phyloP scores from a whole-genome alignment of 2,329 filamentous ascomycete genomes.

The Madurella fahalii region DNA sequence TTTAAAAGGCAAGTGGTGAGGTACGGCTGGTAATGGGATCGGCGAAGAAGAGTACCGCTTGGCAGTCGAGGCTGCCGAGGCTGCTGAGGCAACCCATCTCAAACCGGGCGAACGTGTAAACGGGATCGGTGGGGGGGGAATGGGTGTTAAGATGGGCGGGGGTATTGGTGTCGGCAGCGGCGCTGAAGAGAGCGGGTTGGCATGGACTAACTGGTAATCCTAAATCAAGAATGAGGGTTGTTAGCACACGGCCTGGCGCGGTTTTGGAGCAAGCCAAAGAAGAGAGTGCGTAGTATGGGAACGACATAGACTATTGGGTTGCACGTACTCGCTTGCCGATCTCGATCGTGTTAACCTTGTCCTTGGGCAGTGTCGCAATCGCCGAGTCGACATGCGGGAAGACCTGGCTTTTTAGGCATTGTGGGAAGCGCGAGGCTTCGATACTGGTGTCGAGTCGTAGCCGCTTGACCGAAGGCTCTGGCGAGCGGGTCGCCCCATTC shows the following conservation, averaged over 20 bases:
- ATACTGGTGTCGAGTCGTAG: not conserved
- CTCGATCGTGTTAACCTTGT: constrained; percentile 23
- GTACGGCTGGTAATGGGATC: constrained; percentile 8
- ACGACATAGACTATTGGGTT: not conserved
- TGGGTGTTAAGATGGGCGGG: no score
- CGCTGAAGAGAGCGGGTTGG: not conserved
- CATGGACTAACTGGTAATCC: not conserved
- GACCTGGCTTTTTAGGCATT: constrained; percentile 31
- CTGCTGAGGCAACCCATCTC: no score
- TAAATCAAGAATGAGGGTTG: not conserved
- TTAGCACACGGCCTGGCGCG: not conserved
- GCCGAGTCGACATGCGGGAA: constrained; percentile 32
- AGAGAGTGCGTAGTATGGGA: constrained; percentile 2
- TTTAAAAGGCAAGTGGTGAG: not conserved
- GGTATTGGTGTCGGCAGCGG: not conserved
- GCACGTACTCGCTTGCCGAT: constrained; percentile 26
- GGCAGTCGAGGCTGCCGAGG: not conserved
- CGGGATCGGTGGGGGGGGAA: no score
- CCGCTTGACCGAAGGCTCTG: constrained; percentile 8
- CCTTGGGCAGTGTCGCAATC: constrained; percentile 24
- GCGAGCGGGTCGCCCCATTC: not conserved
- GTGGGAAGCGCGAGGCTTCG: constrained; percentile 17
- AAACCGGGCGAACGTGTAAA: not conserved
- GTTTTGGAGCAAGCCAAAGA: not conserved
- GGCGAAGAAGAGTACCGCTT: constrained; percentile 12